Percentiles rank a stretch among this genome's conserved stretches.
These are phyloP conservation scores for Pythium brachiatum DNA, from an alignment of 352 stramenopile genomes.

Conservation along the genomic window DNA sequence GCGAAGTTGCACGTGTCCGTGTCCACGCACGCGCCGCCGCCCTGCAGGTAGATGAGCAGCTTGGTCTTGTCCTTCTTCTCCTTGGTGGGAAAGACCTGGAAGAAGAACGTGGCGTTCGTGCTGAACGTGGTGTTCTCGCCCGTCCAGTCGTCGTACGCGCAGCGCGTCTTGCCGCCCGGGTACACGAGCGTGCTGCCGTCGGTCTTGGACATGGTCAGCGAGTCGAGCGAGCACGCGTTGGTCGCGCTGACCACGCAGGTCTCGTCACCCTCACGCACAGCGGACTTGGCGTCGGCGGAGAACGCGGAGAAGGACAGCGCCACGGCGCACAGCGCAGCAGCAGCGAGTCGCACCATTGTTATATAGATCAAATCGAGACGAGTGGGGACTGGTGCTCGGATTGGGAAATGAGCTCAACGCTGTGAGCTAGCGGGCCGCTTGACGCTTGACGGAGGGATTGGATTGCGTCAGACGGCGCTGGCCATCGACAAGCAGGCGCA, in stretches of 20 bases:
- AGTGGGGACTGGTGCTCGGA: slow-evolving; percentile 5
- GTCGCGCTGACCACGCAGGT: slow-evolving; percentile 49
- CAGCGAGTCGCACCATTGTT: slow-evolving; percentile 17
- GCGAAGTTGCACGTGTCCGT: slow-evolving; percentile 62
- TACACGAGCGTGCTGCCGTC: slow-evolving; percentile 61
- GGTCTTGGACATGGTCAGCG: slow-evolving; percentile 41
- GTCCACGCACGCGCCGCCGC: slow-evolving; percentile 64
- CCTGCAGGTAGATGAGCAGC: slow-evolving; percentile 72
- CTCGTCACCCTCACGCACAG: slow-evolving; percentile 37
- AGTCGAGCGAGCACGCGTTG: slow-evolving; percentile 48
- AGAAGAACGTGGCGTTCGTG: slow-evolving; percentile 66
- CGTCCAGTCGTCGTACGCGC: slow-evolving; percentile 49
- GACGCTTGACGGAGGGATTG: no score
- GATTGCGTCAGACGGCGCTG: background rate
- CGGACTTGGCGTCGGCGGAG: slow-evolving; percentile 29
- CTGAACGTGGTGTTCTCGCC: slow-evolving; percentile 28
- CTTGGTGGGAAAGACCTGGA: slow-evolving; percentile 61
- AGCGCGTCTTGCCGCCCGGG: slow-evolving; percentile 49
- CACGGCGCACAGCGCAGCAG: slow-evolving; percentile 12
- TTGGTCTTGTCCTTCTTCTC: slow-evolving; percentile 53
- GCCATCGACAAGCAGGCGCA: background rate
- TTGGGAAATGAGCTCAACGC: slow-evolving; percentile 13
- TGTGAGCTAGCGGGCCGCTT: no score
- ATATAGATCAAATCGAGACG: no score
- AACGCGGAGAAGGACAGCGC: slow-evolving; percentile 1